These are phyloP conservation scores for Metschnikowia borealis DNA, from an alignment of 805 yeast genomes.

Conservation along the genomic window DNA sequence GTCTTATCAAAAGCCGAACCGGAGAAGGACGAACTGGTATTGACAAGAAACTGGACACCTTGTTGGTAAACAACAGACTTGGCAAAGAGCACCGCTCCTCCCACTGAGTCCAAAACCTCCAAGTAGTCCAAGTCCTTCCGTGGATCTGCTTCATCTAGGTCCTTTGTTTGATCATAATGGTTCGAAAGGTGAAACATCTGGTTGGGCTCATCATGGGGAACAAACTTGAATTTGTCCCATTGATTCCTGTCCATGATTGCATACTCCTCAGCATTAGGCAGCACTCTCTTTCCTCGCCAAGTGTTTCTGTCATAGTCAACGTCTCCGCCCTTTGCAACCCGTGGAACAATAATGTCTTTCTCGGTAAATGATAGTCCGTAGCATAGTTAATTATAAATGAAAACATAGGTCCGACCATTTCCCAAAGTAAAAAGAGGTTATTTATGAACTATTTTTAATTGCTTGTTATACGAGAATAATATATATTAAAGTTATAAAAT, in stretches of 20 bases:
- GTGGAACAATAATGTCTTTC: slow-evolving; percentile 36
- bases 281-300: slow-evolving; percentile 37
- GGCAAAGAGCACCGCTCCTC: slow-evolving; percentile 47
- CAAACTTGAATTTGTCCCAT: slow-evolving; percentile 31
- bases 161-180: slow-evolving; percentile 15
- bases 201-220: slow-evolving; percentile 27
- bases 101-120: slow-evolving; percentile 44
- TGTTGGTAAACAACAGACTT: slow-evolving; percentile 42
- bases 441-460: too few relatives aligned
- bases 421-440: too few relatives aligned
- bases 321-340: slow-evolving; percentile 24
- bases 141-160: slow-evolving; percentile 4
- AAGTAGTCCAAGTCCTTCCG: slow-evolving; percentile 10
- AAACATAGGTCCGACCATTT: too few relatives aligned
- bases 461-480: too few relatives aligned
- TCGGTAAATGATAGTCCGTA: too few relatives aligned
- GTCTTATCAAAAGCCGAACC: slow-evolving; percentile 17
- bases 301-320: slow-evolving; percentile 38
- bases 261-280: slow-evolving; percentile 21
- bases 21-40: slow-evolving; percentile 17
- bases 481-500: too few relatives aligned
- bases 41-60: slow-evolving; percentile 36
- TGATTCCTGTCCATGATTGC: slow-evolving; percentile 11
- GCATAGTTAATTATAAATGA: too few relatives aligned
- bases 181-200: slow-evolving; percentile 27